phyloP scores from a whole-genome alignment of 495 filamentous ascomycete genomes.

The Aspergillus egyptiacus region DNA sequence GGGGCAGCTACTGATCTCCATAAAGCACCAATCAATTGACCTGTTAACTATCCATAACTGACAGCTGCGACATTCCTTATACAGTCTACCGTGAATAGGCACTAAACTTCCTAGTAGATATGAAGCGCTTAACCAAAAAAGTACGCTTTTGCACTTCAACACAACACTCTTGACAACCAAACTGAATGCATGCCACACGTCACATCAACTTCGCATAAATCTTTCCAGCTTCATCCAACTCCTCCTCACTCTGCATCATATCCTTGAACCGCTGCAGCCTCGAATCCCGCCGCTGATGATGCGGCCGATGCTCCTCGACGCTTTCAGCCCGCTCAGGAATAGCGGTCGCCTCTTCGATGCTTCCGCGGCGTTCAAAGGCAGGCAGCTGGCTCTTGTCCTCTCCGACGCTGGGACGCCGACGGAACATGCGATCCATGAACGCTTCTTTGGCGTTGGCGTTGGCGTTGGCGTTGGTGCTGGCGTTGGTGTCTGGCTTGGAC shows the following conservation, averaged over 20 bases:
- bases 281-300: not conserved
- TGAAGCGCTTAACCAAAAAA: no score
- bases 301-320: not conserved
- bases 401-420: not conserved
- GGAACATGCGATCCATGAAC: constrained; percentile 11
- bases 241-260: constrained; percentile 5
- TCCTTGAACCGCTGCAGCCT: constrained; percentile 10
- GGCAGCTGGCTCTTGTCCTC: not conserved
- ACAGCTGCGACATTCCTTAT: no score
- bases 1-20: no score
- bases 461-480: no score
- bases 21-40: no score
- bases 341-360: not conserved
- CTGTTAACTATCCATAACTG: no score
- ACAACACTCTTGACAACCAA: no score
- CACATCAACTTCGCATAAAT: constrained; percentile 16
- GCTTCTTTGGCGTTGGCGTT: constrained; percentile 8
- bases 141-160: no score
- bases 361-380: not conserved
- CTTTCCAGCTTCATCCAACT: constrained; percentile 13
- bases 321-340: not conserved
- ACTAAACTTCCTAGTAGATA: no score
- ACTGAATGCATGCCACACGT: no score
- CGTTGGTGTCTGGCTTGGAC: no score
- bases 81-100: no score